Percentiles rank a stretch among this genome's conserved stretches.
phyloP scores from a whole-genome alignment of 768 basidiomycete genomes.

The Coprinopsis strossmayeri region DNA sequence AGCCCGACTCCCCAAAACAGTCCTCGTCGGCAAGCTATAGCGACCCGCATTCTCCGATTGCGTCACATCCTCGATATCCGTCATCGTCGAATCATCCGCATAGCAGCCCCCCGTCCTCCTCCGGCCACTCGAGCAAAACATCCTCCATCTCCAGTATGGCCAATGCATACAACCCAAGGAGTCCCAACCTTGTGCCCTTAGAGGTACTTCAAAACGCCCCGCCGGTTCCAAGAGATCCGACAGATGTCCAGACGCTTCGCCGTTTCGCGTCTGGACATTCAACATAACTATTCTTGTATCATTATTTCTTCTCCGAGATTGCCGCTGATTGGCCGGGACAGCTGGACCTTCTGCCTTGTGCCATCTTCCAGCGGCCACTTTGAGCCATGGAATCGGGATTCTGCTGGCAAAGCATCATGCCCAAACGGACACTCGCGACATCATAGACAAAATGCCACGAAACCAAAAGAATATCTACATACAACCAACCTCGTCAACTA shows the following conservation, averaged over 20 bases:
- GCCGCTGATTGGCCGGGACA: too few species aligned
- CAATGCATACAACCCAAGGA: slow-evolving; percentile 20
- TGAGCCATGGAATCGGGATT: too few species aligned
- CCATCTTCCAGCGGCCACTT: too few species aligned
- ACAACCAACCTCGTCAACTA: too few species aligned
- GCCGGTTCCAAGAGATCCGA: slow-evolving; percentile 53
- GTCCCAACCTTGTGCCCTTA: slow-evolving; percentile 46
- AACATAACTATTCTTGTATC: background rate
- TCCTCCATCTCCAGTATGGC: slow-evolving; percentile 23
- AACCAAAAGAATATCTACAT: too few species aligned
- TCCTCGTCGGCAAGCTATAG: slow-evolving; percentile 17
- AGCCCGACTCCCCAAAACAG: slow-evolving; percentile 23
- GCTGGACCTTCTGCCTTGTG: too few species aligned
- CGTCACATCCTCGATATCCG: slow-evolving; percentile 14
- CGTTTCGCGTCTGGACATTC: slow-evolving; percentile 37
- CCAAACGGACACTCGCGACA: too few species aligned
- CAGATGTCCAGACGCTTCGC: slow-evolving; percentile 58
- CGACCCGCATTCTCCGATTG: slow-evolving; percentile 16
- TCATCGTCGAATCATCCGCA: slow-evolving; percentile 20
- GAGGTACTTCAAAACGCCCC: slow-evolving; percentile 51
- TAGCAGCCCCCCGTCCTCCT: slow-evolving; percentile 21
- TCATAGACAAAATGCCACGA: too few species aligned
- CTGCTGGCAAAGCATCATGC: too few species aligned
- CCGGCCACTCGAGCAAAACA: slow-evolving; percentile 29
- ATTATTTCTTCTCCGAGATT: too few species aligned